Percentiles rank a stretch among this genome's conserved stretches.
Evolutionary conservation across 2,329 filamentous ascomycete species (phyloP).

Genomic region (Mycogone perniciosa): DNA sequence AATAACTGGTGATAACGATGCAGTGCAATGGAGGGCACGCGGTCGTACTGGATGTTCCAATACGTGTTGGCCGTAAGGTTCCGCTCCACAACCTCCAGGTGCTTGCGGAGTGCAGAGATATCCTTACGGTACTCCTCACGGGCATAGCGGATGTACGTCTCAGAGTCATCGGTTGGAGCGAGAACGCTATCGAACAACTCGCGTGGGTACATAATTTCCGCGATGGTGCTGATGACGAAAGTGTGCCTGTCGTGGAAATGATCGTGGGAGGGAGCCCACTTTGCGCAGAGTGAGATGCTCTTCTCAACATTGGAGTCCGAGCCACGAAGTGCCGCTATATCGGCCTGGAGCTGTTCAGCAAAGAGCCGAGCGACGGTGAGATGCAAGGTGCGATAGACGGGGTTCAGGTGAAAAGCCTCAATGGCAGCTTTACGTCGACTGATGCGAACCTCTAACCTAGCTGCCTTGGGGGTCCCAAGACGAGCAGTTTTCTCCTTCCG

Average conservation of each 20-base stretch:
- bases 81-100: constrained; percentile 47
- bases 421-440: constrained; percentile 36
- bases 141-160: constrained; percentile 46
- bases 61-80: constrained; percentile 41
- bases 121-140: constrained; percentile 48
- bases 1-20: constrained; percentile 44
- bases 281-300: constrained; percentile 49
- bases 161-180: constrained; percentile 34
- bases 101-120: constrained; percentile 45
- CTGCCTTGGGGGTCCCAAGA: constrained; percentile 14
- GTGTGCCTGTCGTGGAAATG: constrained; percentile 54
- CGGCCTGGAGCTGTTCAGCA: constrained; percentile 45
- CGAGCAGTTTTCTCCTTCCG: constrained; percentile 1
- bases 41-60: constrained; percentile 49
- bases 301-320: constrained; percentile 34
- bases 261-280: constrained; percentile 52
- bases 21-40: constrained; percentile 52
- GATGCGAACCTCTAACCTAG: constrained; percentile 23
- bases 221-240: constrained; percentile 49
- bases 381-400: constrained; percentile 46
- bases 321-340: constrained; percentile 36
- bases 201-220: constrained; percentile 45
- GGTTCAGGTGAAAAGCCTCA: constrained; percentile 35
- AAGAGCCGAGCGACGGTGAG: constrained; percentile 49
- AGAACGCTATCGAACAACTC: constrained; percentile 24